Conservation (phyloP, 495 filamentous ascomycete species). For the Penicillium lividum region DNA sequence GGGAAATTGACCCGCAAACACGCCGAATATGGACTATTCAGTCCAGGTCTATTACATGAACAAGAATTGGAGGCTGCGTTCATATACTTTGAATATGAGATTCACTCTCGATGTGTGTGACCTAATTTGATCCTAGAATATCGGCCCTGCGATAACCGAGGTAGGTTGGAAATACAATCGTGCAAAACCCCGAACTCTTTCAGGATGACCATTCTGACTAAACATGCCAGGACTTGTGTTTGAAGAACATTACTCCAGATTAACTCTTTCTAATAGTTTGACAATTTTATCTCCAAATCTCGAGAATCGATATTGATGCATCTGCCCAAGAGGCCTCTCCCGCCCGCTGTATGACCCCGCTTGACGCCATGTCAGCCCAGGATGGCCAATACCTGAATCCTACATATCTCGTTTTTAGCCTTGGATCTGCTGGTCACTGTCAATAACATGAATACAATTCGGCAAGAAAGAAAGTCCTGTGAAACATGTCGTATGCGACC, state of each 20-base stretch:
- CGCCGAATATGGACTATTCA: not conserved
- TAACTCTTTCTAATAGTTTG: not conserved
- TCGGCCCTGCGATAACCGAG: too few species aligned
- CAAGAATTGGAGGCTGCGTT: too few species aligned
- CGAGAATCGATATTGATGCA: not conserved
- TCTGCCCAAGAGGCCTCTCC: not conserved
- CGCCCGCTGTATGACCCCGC: constrained; percentile 19
- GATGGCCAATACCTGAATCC: constrained; percentile 18
- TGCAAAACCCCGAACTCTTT: too few species aligned
- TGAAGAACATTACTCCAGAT: too few species aligned
- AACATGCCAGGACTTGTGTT: too few species aligned
- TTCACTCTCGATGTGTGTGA: too few species aligned
- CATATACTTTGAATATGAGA: too few species aligned
- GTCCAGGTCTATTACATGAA: not conserved
- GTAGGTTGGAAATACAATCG: too few species aligned
- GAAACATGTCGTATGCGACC: constrained; percentile 22
- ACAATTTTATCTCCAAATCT: not conserved
- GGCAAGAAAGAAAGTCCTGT: constrained; percentile 27
- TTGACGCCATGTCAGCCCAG: constrained; percentile 23
- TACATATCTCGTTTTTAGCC: not conserved
- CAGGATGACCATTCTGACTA: too few species aligned
- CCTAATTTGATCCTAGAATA: too few species aligned
- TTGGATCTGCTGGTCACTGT: not conserved
- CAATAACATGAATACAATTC: constrained; percentile 18
- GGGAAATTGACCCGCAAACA: not conserved